phyloP scores from a whole-genome alignment of 768 basidiomycete species.

The Lactarius evosmus region DNA sequence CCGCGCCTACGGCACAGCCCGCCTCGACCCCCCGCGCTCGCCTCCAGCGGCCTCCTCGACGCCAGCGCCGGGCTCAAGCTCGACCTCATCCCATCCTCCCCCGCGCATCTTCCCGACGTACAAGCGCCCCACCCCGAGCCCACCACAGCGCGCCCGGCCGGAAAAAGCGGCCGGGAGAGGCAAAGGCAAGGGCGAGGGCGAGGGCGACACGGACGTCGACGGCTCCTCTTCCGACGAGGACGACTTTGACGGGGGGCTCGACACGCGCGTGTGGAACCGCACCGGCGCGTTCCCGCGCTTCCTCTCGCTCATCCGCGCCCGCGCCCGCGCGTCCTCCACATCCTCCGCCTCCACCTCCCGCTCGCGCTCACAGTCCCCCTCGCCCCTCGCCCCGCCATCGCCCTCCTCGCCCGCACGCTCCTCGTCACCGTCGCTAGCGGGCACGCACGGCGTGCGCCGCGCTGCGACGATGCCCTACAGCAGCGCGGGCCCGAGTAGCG shows the following conservation, averaged over 20 bases:
- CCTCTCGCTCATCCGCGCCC: conserved; percentile 29
- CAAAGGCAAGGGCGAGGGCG: conserved; percentile 13
- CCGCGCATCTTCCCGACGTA: conserved; percentile 21
- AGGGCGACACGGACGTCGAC: conserved; percentile 20
- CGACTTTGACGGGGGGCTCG: conserved; percentile 26
- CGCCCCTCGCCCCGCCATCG: conserved; percentile 10
- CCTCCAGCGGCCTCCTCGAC: conserved; percentile 5
- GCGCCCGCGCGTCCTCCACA: conserved; percentile 24
- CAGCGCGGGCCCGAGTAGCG: neutral
- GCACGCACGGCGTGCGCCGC: neutral
- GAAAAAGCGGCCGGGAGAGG: neutral
- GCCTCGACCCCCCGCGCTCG: conserved; percentile 22
- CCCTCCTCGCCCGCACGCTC: conserved; percentile 14
- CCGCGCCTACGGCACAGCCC: conserved; percentile 37
- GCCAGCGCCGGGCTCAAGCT: neutral
- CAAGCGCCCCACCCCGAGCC: conserved; percentile 3
- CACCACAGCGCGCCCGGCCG: neutral
- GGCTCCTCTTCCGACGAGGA: conserved; percentile 24
- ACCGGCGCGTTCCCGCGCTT: conserved; percentile 32
- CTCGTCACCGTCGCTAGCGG: conserved; percentile 9
- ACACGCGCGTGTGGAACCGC: conserved; percentile 34
- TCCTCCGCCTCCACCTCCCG: conserved; percentile 20
- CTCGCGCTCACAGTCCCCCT: conserved; percentile 10
- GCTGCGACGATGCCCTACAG: conserved; percentile 16
- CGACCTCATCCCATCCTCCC: neutral